Base-by-base conservation (phyloP, 2,329 filamentous ascomycete species). In the Colletotrichum euphorbiae region DNA sequence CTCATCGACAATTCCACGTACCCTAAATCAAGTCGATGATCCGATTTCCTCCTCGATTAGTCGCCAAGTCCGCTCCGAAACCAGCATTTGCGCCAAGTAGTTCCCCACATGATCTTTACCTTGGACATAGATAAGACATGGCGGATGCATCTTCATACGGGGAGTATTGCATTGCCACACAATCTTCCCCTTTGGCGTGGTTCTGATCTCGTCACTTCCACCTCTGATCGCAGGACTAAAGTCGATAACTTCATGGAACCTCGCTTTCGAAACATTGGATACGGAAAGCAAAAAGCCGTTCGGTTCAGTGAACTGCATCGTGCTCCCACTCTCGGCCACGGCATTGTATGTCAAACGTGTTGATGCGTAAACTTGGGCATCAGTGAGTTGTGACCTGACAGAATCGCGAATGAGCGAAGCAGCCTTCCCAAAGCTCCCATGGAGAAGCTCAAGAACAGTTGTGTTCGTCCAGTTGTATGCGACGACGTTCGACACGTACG, bases 391-490 rank as follows among this genome's bases (percentile, higher is more conserved):
- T 2, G 48, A 56, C 42, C 48, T 15, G 2, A 67, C 56, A 1
- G 55, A 66, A 15, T 50, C 38, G 3, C 62, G 33, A 19, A 69
- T 46, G 7, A 66, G 48, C 4, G 40, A 21, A n/a, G 31, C 66
- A 9, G 60, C 60, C n/a, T 43, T 45, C 5, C 64, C 64, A 1
- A 67, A 67, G 8, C 43, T 48, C n/a, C 51, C 60, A 1, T 52
- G 45, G 7, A 69, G 33, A 12, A 61, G 55, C 0, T 38, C 62
- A 1, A 24, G 6, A 3, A 62, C 55, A 6, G 38, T 65, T 15
- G 60, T 48, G 6, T 43, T 64, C 2, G 65, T 68, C 65, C 65
- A 68, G 62, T 67, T 69, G 33, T 69, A 66, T 2, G 61, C 66
- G 6, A 69, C 55, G 7, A 69, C 24, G n/a, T 67, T 66, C 2